phyloP scores from a whole-genome alignment of 2,329 filamentous ascomycete species.

The Aaosphaeria arxii region DNA sequence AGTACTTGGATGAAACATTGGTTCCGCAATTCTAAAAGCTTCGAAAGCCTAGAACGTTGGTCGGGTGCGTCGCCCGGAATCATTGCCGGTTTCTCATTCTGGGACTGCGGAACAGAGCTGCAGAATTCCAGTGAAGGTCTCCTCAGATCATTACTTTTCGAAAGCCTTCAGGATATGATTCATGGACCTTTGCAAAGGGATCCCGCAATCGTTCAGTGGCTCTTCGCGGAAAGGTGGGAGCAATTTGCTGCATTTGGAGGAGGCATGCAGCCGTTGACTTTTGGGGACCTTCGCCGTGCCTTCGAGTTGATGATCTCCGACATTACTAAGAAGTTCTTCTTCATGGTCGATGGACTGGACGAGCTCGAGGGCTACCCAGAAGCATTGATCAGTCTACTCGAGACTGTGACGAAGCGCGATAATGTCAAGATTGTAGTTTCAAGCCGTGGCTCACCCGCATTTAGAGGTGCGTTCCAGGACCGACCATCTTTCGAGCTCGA shows the following conservation, averaged over 20 bases:
- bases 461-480: constrained; percentile 20
- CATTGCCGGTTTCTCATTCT: constrained; percentile 46
- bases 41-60: constrained; percentile 22
- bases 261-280: constrained; percentile 17
- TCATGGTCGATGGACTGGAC: constrained; percentile 31
- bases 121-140: constrained; percentile 24
- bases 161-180: constrained; percentile 30
- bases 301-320: constrained; percentile 28
- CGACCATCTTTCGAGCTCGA: constrained; percentile 7
- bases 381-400: constrained; percentile 18
- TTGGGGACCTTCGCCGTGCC: constrained; percentile 16
- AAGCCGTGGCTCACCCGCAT: constrained; percentile 18
- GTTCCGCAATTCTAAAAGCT: constrained; percentile 17
- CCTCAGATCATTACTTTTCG: constrained; percentile 25
- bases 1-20: constrained; percentile 45
- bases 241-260: constrained; percentile 27
- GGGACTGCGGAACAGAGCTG: constrained; percentile 33
- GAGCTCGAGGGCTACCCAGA: constrained; percentile 21
- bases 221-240: constrained; percentile 27
- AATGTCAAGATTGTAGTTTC: constrained; percentile 33
- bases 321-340: constrained; percentile 26
- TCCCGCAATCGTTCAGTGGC: constrained; percentile 16
- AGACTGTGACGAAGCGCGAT: constrained; percentile 15
- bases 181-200: constrained; percentile 26
- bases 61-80: constrained; percentile 24